Evolutionary conservation across 768 basidiomycete genomes (phyloP).

Genomic region (Chlorophyllum brunneum): DNA sequence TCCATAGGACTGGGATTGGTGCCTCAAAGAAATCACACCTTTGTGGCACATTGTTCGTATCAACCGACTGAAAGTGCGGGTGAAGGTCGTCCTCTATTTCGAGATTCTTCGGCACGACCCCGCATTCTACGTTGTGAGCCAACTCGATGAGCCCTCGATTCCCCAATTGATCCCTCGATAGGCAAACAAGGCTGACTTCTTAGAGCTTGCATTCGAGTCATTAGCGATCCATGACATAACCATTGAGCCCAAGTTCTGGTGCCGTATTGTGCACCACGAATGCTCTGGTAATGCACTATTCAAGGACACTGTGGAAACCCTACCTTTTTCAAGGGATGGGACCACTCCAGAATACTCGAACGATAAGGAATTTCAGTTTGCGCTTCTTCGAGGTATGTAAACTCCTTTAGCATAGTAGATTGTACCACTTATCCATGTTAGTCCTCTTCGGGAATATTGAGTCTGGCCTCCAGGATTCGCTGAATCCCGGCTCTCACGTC

Average conservation of each 20-base stretch:
- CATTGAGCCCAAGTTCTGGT: conserved; percentile 8
- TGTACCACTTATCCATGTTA: not conserved
- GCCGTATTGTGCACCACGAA: not conserved
- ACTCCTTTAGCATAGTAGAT: too few species aligned
- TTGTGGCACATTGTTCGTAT: conserved; percentile 5
- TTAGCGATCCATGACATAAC: not conserved
- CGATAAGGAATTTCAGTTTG: not conserved
- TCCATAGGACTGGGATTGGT: conserved; percentile 8
- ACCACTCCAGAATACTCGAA: not conserved
- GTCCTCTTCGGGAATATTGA: conserved; percentile 9
- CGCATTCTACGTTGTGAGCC: conserved; percentile 3
- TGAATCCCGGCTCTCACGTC: not conserved
- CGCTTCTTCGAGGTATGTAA: not conserved
- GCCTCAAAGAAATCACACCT: not conserved
- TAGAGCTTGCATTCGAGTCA: conserved; percentile 5
- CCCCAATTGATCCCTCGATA: not conserved
- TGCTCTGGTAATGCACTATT: not conserved
- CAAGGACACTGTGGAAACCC: not conserved
- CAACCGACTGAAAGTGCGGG: not conserved
- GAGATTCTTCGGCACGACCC: conserved; percentile 11
- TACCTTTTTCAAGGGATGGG: not conserved
- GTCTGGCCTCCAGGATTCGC: not conserved
- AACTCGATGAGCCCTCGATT: too few species aligned
- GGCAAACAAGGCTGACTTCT: not conserved
- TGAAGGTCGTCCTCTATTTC: not conserved